Base-by-base conservation (phyloP, 2,329 filamentous ascomycete genomes). In the Colletotrichum somersetense region DNA sequence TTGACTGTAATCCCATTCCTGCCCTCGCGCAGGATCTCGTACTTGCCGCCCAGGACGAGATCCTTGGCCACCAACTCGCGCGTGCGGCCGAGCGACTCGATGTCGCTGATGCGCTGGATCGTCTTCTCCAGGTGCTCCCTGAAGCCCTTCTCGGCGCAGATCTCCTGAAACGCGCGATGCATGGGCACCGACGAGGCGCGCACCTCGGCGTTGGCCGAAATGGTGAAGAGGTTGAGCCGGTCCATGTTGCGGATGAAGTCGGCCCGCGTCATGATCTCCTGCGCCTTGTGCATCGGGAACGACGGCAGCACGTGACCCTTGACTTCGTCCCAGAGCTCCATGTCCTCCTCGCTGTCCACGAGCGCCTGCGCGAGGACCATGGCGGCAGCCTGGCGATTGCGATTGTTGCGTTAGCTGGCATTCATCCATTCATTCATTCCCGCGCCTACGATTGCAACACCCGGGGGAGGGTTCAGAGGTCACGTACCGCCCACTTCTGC, bases 11-110 rank as follows among this genome's bases (percentile, higher is more conserved):
- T 78, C 38, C 81, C 81, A n/a, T 78, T 66, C 73, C 80, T 82
- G 42, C 80, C 79, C 44, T 80, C 81, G 68, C 79, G 80, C 61
- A 81, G 78, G 73, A 96, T 88, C 74, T 90, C 87, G 79, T 97
- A 98, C 80, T 92, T 92, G 2, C 95, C 95, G 16, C 93, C 91
- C 42, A 95, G 85, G 78, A 96, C 96, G 50, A 98, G 86, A 81
- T 98, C 96, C 84, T 99, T 99, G 75, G 97, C 93, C 1, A 97
- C 97, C 64, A 99, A 81, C 83, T 99, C 96, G 73, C 96, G 91
- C n/a, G 96, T 99, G 74, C 96, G 88, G 46, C 95, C 96, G 73
- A 99, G 86, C 77, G 92, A 95, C 85, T 99, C 96, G 79, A 99
- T 99, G 75, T 92, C 95, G n/a, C 87, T 83, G 75, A 99, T 99